These are phyloP conservation scores for Elymus sibiricus DNA, from an alignment of 176 grass and related monocot species.

Conservation along the genomic window DNA sequence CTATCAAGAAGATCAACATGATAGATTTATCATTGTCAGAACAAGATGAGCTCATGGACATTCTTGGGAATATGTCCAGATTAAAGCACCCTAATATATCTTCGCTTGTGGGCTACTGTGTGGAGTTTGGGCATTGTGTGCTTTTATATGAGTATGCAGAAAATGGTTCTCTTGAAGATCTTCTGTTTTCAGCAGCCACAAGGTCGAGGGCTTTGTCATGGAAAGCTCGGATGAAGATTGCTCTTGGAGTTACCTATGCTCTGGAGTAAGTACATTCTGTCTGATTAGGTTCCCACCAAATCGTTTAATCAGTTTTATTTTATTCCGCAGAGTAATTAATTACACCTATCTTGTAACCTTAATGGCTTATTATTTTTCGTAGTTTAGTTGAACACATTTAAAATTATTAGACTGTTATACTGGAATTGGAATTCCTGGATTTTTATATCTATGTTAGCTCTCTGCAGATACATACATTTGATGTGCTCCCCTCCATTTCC, in stretches of 20 bases:
- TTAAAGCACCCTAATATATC: conserved; percentile 78
- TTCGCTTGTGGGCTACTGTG: conserved; percentile 74
- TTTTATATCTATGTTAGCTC: neutral
- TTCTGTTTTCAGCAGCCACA: conserved; percentile 61
- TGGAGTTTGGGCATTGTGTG: conserved; percentile 68
- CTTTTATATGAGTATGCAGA: conserved; percentile 77
- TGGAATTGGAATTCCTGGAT: neutral
- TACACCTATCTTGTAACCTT: conserved; percentile 16
- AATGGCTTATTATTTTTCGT: neutral
- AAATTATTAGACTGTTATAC: neutral
- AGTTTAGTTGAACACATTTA: neutral
- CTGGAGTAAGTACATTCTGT: conserved; percentile 71
- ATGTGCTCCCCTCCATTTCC: conserved; percentile 75
- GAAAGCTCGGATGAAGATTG: conserved; percentile 89
- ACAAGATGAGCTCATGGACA: conserved; percentile 81
- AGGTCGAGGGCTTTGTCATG: conserved; percentile 69
- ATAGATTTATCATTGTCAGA: conserved; percentile 69
- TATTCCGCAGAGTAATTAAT: neutral
- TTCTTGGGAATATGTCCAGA: conserved; percentile 76
- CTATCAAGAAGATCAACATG: conserved; percentile 91
- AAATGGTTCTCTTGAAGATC: conserved; percentile 82
- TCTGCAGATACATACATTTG: conserved; percentile 78
- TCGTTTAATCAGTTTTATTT: conserved; percentile 14
- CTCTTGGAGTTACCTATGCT: conserved; percentile 89
- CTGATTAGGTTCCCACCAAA: neutral